These are phyloP conservation scores for Lyophyllum atratum DNA, from an alignment of 768 basidiomycete genomes.

Conservation along the genomic window DNA sequence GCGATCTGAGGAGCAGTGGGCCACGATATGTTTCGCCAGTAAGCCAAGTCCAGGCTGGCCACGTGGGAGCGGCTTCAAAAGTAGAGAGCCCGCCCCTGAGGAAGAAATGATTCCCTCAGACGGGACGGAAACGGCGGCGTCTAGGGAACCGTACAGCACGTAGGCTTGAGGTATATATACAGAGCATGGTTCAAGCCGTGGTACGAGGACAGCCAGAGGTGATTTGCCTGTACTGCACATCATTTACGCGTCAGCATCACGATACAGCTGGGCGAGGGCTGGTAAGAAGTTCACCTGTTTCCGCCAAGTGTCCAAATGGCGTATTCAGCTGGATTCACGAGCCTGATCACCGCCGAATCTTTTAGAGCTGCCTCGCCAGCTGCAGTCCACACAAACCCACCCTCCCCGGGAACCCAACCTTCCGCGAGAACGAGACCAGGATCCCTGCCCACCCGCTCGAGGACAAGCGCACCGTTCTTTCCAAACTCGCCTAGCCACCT, in stretches of 20 bases:
- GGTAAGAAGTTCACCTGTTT: constrained; percentile 19
- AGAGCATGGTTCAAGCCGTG: constrained; percentile 18
- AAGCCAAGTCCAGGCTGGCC: constrained; percentile 8
- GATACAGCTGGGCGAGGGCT: not conserved
- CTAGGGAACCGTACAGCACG: constrained; percentile 30
- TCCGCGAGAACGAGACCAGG: constrained; percentile 22
- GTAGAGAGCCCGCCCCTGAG: constrained; percentile 30
- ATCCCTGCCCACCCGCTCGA: constrained; percentile 23
- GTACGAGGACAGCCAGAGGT: constrained; percentile 33
- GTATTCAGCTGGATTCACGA: constrained; percentile 24
- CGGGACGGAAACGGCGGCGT: constrained; percentile 25
- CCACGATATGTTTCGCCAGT: constrained; percentile 16
- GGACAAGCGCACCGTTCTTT: constrained; percentile 42
- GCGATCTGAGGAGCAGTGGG: constrained; percentile 6
- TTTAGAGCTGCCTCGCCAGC: not conserved
- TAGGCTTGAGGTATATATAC: constrained; percentile 27
- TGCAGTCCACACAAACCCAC: constrained; percentile 6
- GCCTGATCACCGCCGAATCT: constrained; percentile 14
- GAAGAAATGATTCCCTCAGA: constrained; percentile 24
- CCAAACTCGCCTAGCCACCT: constrained; percentile 49
- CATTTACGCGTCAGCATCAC: constrained; percentile 5
- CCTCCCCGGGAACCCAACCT: constrained; percentile 19
- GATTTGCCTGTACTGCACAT: constrained; percentile 23
- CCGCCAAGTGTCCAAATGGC: constrained; percentile 19
- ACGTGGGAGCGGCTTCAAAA: constrained; percentile 21